These are phyloP conservation scores for Litchi chinensis DNA, from an alignment of 345 rosid species.

Conservation along the genomic window DNA sequence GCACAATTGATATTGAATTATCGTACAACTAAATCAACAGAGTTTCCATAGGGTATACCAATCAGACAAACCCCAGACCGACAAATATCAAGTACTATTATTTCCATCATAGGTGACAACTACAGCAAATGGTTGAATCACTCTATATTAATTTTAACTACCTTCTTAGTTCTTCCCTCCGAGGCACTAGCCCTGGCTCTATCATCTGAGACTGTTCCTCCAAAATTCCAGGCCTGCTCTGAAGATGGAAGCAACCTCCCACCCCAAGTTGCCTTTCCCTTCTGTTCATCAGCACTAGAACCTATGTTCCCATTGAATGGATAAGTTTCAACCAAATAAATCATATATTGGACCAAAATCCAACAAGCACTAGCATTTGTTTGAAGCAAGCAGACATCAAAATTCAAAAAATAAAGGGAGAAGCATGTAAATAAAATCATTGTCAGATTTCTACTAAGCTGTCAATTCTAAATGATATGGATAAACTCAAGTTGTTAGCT, in stretches of 20 bases:
- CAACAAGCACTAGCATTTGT: not conserved
- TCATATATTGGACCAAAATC: not conserved
- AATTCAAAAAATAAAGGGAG: not conserved
- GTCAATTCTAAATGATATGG: no score
- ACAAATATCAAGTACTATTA: not conserved
- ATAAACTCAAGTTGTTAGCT: no score
- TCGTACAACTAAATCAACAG: no score
- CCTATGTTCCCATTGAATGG: conserved; percentile 28
- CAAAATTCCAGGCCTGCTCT: conserved; percentile 13
- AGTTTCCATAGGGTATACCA: no score
- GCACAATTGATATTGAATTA: no score
- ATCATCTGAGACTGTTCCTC: conserved; percentile 11
- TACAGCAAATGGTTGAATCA: conserved; percentile 16
- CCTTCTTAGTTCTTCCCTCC: conserved; percentile 46
- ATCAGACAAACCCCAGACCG: not conserved
- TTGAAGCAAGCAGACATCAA: not conserved
- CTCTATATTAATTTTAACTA: conserved; percentile 77
- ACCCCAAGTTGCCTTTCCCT: conserved; percentile 18
- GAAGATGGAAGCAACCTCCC: conserved; percentile 48
- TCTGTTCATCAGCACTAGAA: conserved; percentile 27
- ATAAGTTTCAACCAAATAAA: not conserved
- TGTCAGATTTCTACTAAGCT: not conserved
- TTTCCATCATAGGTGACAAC: not conserved
- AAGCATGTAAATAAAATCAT: not conserved
- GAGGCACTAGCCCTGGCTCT: conserved; percentile 21